Conservation (phyloP, 2,329 filamentous ascomycete genomes). For the Elsinoe ampelina region DNA sequence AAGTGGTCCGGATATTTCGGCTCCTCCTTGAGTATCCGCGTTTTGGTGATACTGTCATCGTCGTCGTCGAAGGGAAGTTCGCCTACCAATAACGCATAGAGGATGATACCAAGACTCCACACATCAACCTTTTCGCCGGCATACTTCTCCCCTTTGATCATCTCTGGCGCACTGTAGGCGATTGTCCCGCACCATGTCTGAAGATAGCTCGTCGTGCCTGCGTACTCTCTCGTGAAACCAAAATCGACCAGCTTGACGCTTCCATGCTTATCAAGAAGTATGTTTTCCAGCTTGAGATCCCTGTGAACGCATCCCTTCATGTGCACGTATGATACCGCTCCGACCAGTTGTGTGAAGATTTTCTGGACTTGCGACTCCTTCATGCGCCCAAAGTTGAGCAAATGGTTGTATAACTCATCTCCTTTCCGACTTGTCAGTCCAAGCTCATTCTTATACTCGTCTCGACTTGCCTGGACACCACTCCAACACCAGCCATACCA, state of each 20-base stretch:
- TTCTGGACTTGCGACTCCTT: slow-evolving; percentile 81
- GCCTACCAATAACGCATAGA: slow-evolving; percentile 72
- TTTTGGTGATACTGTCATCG: slow-evolving; percentile 80
- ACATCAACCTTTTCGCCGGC: slow-evolving; percentile 97
- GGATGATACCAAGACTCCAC: slow-evolving; percentile 79
- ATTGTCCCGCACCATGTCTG: slow-evolving; percentile 98
- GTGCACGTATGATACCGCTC: slow-evolving; percentile 91
- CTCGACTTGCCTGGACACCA: slow-evolving; percentile 70
- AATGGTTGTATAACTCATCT: slow-evolving; percentile 94
- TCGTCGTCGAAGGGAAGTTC: slow-evolving; percentile 95
- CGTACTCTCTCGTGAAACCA: slow-evolving; percentile 94
- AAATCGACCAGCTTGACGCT: slow-evolving; percentile 98
- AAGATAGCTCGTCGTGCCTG: slow-evolving; percentile 85
- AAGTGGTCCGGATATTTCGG: slow-evolving; percentile 76
- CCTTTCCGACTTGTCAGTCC: slow-evolving; percentile 44
- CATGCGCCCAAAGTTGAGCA: slow-evolving; percentile 77
- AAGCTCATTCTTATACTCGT: background rate
- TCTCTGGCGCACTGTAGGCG: slow-evolving; percentile 95
- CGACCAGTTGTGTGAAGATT: slow-evolving; percentile 91
- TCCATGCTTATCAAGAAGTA: slow-evolving; percentile 88
- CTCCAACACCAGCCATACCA: slow-evolving; percentile 95
- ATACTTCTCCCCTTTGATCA: slow-evolving; percentile 97
- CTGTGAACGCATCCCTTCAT: slow-evolving; percentile 91
- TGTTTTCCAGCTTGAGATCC: slow-evolving; percentile 93
- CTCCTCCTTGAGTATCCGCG: slow-evolving; percentile 74